A percentile compares a stretch with the other conserved stretches of the same genome.
phyloP scores from a whole-genome alignment of 192 early-diverging fungal species.

The Entrophospora sp. region DNA sequence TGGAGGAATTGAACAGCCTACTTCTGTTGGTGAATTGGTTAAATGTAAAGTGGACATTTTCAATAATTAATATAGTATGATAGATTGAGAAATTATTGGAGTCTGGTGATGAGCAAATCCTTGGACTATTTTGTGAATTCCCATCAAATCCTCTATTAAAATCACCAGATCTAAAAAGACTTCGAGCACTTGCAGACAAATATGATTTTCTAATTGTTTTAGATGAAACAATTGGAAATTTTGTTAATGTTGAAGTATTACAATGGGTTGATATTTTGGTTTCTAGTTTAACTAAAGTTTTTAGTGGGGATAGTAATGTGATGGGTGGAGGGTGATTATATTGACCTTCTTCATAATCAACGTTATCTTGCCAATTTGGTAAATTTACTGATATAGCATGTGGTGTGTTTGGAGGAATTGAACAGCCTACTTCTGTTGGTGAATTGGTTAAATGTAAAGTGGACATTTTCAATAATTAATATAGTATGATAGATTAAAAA shows the following conservation, averaged over 20 bases:
- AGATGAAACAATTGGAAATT: conserved; percentile 94
- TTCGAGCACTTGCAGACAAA: conserved; percentile 66
- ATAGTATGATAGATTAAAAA: too few relatives aligned
- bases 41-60: background rate
- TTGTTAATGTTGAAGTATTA: conserved; percentile 77
- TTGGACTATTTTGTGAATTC: conserved; percentile 87
- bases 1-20: conserved; percentile 70
- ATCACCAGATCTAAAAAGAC: conserved; percentile 64
- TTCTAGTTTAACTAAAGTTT: conserved; percentile 89
- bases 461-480: too few relatives aligned
- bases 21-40: conserved; percentile 18
- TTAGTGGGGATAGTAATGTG: conserved; percentile 92
- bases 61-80: too few relatives aligned
- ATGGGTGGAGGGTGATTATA: conserved; percentile 86
- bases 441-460: background rate
- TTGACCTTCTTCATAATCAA: conserved; percentile 81
- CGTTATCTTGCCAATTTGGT: conserved; percentile 83
- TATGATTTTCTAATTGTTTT: conserved; percentile 75
- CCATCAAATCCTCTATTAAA: conserved; percentile 90
- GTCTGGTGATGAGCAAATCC: conserved; percentile 52
- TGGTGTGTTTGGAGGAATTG: conserved; percentile 65
- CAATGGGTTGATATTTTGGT: conserved; percentile 80
- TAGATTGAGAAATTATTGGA: conserved; percentile 57
- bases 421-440: conserved; percentile 45
- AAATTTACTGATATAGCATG: conserved; percentile 87